phyloP scores from a whole-genome alignment of 805 yeast genomes.

The Hermanozyma aechmeae region DNA sequence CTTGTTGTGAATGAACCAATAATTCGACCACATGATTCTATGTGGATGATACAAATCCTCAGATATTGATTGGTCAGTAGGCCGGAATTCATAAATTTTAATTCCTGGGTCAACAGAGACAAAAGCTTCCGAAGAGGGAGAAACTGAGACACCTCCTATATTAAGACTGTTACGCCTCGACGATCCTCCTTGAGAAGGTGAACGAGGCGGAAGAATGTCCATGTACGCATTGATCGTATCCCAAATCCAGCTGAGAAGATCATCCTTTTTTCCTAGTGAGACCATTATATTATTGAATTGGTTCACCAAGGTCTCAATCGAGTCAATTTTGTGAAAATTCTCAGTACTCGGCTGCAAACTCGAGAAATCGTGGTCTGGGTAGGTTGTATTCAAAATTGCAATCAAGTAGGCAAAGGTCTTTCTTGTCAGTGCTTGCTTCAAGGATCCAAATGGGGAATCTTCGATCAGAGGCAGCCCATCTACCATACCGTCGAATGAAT shows the following conservation, averaged over 20 bases:
- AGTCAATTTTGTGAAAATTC: constrained; percentile 29
- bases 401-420: constrained; percentile 85
- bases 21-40: constrained; percentile 59
- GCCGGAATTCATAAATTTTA: constrained; percentile 54
- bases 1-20: constrained; percentile 90
- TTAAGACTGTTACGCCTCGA: no score
- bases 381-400: constrained; percentile 82
- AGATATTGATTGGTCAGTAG: constrained; percentile 48
- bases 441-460: constrained; percentile 82
- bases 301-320: constrained; percentile 41
- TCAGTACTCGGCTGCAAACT: constrained; percentile 73
- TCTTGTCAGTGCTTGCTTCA: constrained; percentile 76
- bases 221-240: constrained; percentile 77
- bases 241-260: constrained; percentile 66
- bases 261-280: constrained; percentile 33
- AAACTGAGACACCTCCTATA: no score
- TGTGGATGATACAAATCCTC: constrained; percentile 47
- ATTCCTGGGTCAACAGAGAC: not conserved
- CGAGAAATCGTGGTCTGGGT: constrained; percentile 94
- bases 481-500: no score
- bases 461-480: no score
- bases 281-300: constrained; percentile 72
- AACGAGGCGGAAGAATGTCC: constrained; percentile 40
- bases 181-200: constrained; percentile 14
- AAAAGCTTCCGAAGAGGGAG: no score